Conservation (phyloP, 345 rosid genomes). For the Eucalyptus leucophloia region DNA sequence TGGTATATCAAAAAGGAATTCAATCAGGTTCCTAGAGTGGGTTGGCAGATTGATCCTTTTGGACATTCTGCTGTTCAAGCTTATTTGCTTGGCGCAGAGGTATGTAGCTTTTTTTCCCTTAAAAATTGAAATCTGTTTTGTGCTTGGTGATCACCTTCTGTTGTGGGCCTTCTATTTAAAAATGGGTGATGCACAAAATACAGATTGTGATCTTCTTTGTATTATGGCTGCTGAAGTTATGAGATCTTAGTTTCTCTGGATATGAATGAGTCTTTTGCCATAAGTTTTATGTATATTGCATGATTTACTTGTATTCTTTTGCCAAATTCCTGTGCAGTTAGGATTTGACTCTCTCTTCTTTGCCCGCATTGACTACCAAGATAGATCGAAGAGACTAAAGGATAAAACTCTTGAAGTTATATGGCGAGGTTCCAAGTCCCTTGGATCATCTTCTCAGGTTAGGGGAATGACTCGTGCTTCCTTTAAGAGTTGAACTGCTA, state of each 20-base stretch:
- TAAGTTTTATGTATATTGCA: neutral
- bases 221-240: neutral
- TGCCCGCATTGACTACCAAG: slow-evolving; percentile 96
- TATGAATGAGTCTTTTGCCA: neutral
- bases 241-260: neutral
- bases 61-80: slow-evolving; percentile 97
- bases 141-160: neutral
- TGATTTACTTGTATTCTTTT: neutral
- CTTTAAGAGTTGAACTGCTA: neutral
- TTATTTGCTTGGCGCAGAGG: slow-evolving; percentile 94
- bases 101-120: neutral
- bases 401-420: slow-evolving; percentile 87
- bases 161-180: neutral
- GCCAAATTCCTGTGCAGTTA: slow-evolving; percentile 31
- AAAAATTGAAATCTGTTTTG: neutral
- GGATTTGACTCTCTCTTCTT: slow-evolving; percentile 92
- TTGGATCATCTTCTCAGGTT: slow-evolving; percentile 90
- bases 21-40: slow-evolving; percentile 84
- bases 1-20: slow-evolving; percentile 66
- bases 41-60: slow-evolving; percentile 97
- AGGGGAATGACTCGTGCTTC: neutral
- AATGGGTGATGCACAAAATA: neutral
- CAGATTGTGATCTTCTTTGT: neutral
- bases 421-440: slow-evolving; percentile 88
- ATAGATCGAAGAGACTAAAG: slow-evolving; percentile 66